Evolutionary conservation across 1,284 basidiomycete species (phyloP).

Genomic region (Puccinia novopanici): DNA sequence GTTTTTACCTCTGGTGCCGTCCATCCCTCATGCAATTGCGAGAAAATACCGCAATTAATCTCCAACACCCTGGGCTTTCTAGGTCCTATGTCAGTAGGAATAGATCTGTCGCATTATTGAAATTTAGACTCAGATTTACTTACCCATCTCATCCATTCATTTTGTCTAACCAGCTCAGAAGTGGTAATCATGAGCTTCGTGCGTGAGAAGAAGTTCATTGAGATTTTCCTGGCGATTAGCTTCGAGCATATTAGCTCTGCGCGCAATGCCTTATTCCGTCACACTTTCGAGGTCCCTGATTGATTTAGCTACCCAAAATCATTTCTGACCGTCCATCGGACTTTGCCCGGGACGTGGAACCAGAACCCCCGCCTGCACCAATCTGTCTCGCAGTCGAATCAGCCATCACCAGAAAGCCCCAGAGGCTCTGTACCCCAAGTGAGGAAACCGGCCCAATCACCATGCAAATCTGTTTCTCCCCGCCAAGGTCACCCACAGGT

Average conservation of each 20-base stretch:
- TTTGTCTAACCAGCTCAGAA: no score
- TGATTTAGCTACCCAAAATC: not conserved
- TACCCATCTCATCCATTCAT: no score
- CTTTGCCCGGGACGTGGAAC: no score
- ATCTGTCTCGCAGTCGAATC: not conserved
- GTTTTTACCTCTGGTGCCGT: not conserved
- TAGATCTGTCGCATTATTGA: no score
- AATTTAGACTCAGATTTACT: no score
- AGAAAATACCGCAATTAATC: not conserved
- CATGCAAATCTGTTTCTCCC: not conserved
- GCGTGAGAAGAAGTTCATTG: no score
- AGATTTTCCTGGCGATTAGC: no score
- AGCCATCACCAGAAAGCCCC: not conserved
- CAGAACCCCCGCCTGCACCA: not conserved
- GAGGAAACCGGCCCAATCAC: not conserved
- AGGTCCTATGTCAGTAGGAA: no score
- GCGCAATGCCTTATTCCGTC: not conserved
- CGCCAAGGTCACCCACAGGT: no score
- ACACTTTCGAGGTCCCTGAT: not conserved
- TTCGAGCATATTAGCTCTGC: slow-evolving; percentile 8
- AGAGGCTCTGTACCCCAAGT: not conserved
- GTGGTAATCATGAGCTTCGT: no score
- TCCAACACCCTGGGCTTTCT: not conserved
- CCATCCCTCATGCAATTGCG: not conserved
- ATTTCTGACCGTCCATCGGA: not conserved